Evolutionary conservation across 352 stramenopile species (phyloP).

Genomic region (Halophytophthora batemanensis): DNA sequence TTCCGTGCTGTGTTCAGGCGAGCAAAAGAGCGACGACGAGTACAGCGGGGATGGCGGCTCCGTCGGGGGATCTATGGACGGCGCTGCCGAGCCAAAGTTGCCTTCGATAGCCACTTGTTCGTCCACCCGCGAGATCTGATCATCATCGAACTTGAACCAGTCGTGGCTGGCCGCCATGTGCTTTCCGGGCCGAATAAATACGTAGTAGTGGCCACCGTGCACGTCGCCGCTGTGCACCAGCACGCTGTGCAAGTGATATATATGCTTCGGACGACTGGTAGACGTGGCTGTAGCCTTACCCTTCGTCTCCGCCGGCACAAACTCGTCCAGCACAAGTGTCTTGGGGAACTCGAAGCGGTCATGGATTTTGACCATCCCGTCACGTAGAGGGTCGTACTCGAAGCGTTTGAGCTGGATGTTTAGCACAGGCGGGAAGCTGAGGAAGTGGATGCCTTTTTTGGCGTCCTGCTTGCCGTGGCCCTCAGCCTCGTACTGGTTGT

Average conservation of each 20-base stretch:
- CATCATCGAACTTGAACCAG: conserved; percentile 87
- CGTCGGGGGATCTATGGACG: conserved; percentile 15
- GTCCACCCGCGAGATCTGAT: conserved; percentile 76
- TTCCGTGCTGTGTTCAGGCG: conserved; percentile 31
- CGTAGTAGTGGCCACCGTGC: conserved; percentile 86
- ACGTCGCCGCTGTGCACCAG: conserved; percentile 86
- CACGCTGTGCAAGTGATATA: conserved; percentile 85
- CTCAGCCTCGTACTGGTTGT: conserved; percentile 93
- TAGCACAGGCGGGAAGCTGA: conserved; percentile 84
- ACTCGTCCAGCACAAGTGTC: conserved; percentile 69
- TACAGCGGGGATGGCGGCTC: conserved; percentile 49
- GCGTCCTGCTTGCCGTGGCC: conserved; percentile 89
- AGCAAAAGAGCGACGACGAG: conserved; percentile 43
- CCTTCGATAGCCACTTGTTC: conserved; percentile 72
- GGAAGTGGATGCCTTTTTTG: conserved; percentile 85
- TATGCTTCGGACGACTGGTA: conserved; percentile 23
- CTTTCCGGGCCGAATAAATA: conserved; percentile 83
- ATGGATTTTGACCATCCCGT: conserved; percentile 89
- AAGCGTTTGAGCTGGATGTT: conserved; percentile 93
- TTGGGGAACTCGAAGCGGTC: conserved; percentile 87
- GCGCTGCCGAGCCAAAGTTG: conserved; percentile 60
- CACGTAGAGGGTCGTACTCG: conserved; percentile 83
- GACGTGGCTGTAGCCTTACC: conserved; percentile 2
- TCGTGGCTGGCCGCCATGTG: conserved; percentile 54
- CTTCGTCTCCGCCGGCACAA: conserved; percentile 22